Base-by-base conservation (phyloP, 257 asterid species). In the Lavandula angustifolia region DNA sequence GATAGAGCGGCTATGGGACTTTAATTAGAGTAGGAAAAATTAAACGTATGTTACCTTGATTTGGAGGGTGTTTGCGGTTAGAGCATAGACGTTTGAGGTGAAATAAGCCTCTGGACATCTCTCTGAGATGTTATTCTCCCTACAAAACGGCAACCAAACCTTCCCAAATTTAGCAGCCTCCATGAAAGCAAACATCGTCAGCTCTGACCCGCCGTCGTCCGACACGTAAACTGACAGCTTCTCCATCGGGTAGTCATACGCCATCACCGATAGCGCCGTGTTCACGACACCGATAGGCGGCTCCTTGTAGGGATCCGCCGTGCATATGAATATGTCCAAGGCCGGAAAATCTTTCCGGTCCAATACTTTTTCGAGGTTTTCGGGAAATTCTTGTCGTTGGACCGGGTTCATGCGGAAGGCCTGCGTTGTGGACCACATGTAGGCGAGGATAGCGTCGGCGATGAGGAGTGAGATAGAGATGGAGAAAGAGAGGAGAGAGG, bases 121-220 rank as follows among this genome's bases (percentile, higher is more conserved):
- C 4, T 90, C 85, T 3, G 58, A 8, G 9, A 85, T 14, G 5
- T 72, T 64, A 68, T 82, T 82, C 63, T 83, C 83, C 78, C 77
- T 76, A 17, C 94, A 85, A 68, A 81, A 90, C 0, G 94, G 90
- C 77, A 90, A 13, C 97, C 97, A 90, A 14, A 34, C 31, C 67
- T 54, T 77, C 7, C 75, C 87, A 60, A 90, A 90, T 34, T 79
- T 80, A 13, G 88, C 90, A 37, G 95, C 95, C 74, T 90, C 96
- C 88, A 86, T 74, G 73, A 88, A 79, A 58, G 84, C 90, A 64
- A 86, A 88, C 62, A 86, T 73, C 2, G 84, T 88, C 9, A 86
- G 80, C 76, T 86, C 84, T 33, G 95, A 86, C 0, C 92, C 95
- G 6, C 96, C 96, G 35, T 88, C 96, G 57, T 86, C 92, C 37